These are phyloP conservation scores for Purpureocillium takamizusanense DNA, from an alignment of 2,329 filamentous ascomycete species.

Conservation along the genomic window DNA sequence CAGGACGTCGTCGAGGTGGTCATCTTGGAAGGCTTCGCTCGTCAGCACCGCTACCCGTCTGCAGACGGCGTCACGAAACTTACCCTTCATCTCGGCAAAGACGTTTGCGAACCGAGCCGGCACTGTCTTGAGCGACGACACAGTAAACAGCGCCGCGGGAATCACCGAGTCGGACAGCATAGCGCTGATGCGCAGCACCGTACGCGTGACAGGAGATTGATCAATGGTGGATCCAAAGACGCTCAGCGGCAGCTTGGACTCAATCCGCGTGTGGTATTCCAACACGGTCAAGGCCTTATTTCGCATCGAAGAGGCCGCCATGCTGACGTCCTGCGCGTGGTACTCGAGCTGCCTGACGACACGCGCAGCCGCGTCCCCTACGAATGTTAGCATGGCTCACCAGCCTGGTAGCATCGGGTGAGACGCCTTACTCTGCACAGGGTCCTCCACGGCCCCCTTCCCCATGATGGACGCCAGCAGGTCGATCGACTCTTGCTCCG, in stretches of 20 bases:
- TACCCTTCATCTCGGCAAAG: constrained; percentile 10
- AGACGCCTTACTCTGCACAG: constrained; percentile 8
- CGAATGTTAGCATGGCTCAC: too few relatives aligned
- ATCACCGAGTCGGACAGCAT: constrained; percentile 14
- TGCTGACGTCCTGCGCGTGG: constrained; percentile 12
- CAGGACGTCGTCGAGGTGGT: constrained; percentile 12
- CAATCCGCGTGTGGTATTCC: constrained; percentile 8
- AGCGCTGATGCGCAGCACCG: constrained; percentile 13
- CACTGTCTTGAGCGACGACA: constrained; percentile 5
- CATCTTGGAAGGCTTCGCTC: constrained; percentile 9
- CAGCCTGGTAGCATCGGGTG: too few relatives aligned
- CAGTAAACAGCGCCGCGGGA: constrained; percentile 11
- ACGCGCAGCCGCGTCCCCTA: constrained; percentile 10
- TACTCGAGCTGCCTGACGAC: constrained; percentile 10
- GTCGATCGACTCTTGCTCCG: constrained; percentile 9
- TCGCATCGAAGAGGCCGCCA: constrained; percentile 12
- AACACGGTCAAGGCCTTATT: constrained; percentile 9
- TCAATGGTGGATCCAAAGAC: constrained; percentile 12
- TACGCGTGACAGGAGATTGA: constrained; percentile 13
- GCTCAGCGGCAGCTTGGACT: constrained; percentile 5
- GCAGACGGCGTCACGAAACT: neutral
- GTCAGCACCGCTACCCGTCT: neutral
- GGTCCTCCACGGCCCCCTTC: constrained; percentile 1
- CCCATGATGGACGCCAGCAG: constrained; percentile 8
- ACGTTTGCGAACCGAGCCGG: constrained; percentile 8